phyloP scores from a whole-genome alignment of 2,329 filamentous ascomycete species.

The Monosporascus sp. region DNA sequence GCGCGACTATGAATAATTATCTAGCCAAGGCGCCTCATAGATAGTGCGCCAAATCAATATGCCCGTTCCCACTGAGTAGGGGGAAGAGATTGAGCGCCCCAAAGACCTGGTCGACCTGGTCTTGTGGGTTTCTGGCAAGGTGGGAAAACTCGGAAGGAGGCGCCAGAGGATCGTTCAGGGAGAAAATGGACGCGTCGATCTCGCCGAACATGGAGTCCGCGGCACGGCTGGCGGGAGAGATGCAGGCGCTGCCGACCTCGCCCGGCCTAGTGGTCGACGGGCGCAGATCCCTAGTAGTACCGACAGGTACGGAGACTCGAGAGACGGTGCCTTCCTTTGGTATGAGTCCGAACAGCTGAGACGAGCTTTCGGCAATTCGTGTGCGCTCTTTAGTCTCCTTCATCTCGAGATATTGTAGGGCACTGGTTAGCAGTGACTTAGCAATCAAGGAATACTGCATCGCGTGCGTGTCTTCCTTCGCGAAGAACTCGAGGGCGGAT shows the following conservation, averaged over 20 bases:
- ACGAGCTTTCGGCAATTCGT: constrained; percentile 43
- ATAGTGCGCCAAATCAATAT: constrained; percentile 44
- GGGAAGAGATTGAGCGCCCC: constrained; percentile 45
- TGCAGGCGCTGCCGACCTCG: constrained; percentile 14
- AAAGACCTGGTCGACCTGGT: constrained; percentile 37
- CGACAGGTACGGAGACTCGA: neutral
- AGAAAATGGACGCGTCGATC: constrained; percentile 23
- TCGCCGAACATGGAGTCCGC: constrained; percentile 12
- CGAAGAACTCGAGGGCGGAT: constrained; percentile 42
- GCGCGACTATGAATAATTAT: too few species aligned
- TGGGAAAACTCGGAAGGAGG: constrained; percentile 31
- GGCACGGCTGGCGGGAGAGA: constrained; percentile 15
- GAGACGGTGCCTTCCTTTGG: constrained; percentile 21
- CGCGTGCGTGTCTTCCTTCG: constrained; percentile 43
- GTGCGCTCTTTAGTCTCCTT: constrained; percentile 41
- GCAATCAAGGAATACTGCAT: constrained; percentile 49
- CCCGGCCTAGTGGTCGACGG: constrained; percentile 1
- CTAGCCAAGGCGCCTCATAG: constrained; percentile 15
- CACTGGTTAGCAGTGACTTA: constrained; percentile 41
- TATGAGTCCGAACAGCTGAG: constrained; percentile 46
- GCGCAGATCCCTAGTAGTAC: neutral
- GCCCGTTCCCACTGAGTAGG: constrained; percentile 44
- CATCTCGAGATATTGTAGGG: constrained; percentile 41
- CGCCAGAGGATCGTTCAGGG: constrained; percentile 13
- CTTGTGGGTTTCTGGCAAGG: constrained; percentile 31